Evolutionary conservation across 495 filamentous ascomycete species (phyloP).

Genomic region (Cercophora sp.): DNA sequence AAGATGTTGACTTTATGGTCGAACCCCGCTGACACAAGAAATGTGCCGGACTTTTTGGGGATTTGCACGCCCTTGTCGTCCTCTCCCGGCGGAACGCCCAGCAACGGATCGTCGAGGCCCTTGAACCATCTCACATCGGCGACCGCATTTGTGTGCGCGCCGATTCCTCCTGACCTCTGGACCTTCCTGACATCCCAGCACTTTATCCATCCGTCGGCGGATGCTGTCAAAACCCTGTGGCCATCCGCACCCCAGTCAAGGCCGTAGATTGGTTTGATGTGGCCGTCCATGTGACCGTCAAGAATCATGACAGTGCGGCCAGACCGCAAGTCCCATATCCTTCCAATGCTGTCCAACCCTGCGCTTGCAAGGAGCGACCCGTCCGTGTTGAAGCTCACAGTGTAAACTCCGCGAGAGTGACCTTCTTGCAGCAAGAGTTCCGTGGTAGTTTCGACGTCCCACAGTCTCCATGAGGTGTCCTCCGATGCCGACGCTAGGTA

Average conservation of each 20-base stretch:
- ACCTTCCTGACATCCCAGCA: constrained; percentile 96
- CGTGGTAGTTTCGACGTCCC: constrained; percentile 82
- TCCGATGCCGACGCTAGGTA: constrained; percentile 92
- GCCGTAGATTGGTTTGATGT: constrained; percentile 88
- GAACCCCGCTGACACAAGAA: constrained; percentile 86
- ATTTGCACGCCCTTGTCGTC: constrained; percentile 59
- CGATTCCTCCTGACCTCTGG: constrained; percentile 73
- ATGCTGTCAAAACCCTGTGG: constrained; percentile 80
- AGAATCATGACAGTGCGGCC: constrained; percentile 95
- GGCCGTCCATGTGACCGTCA: constrained; percentile 74
- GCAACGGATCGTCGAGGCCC: constrained; percentile 61
- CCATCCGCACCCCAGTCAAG: constrained; percentile 91
- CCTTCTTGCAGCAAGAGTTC: constrained; percentile 92
- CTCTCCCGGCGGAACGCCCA: constrained; percentile 53
- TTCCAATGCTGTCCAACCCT: constrained; percentile 87
- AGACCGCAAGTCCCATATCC: constrained; percentile 95
- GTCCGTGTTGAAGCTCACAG: constrained; percentile 83
- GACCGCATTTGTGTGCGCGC: constrained; percentile 87
- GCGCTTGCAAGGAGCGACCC: constrained; percentile 86
- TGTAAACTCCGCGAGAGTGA: constrained; percentile 86
- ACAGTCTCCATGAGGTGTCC: constrained; percentile 95
- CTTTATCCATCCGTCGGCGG: constrained; percentile 93
- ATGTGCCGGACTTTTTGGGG: constrained; percentile 72
- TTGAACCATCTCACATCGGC: constrained; percentile 94
- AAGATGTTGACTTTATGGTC: constrained; percentile 95